These are phyloP conservation scores for Ilyonectria destructans DNA, from an alignment of 2,329 filamentous ascomycete species.

Conservation along the genomic window DNA sequence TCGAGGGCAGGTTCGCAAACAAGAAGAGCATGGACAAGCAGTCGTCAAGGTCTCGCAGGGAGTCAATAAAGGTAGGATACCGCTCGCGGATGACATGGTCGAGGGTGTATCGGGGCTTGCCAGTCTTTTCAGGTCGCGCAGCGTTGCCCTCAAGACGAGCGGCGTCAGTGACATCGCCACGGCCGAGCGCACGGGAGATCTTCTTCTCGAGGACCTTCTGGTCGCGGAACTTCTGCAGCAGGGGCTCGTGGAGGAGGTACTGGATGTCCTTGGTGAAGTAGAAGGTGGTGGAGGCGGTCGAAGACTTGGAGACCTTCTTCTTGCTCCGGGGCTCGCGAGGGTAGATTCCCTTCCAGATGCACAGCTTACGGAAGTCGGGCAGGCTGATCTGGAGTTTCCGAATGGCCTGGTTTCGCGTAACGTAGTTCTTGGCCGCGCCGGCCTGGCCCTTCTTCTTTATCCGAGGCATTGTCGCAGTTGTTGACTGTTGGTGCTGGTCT, in stretches of 20 bases:
- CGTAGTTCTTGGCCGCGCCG: slow-evolving; percentile 97
- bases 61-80: slow-evolving; percentile 97
- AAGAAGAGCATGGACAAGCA: slow-evolving; percentile 97
- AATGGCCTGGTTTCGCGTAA: slow-evolving; percentile 96
- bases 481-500: slow-evolving; percentile 35
- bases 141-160: slow-evolving; percentile 90
- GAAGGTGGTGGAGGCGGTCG: slow-evolving; percentile 93
- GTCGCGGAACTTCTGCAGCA: slow-evolving; percentile 95
- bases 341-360: slow-evolving; percentile 99
- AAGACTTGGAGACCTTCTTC: slow-evolving; percentile 95
- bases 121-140: slow-evolving; percentile 88
- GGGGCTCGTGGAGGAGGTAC: slow-evolving; percentile 96
- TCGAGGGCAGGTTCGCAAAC: slow-evolving; percentile 96
- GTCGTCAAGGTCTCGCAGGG: slow-evolving; percentile 94
- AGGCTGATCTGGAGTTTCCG: slow-evolving; percentile 98
- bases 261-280: slow-evolving; percentile 96
- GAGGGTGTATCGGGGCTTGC: slow-evolving; percentile 90
- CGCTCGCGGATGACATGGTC: slow-evolving; percentile 98
- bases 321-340: slow-evolving; percentile 96
- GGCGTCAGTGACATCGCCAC: slow-evolving; percentile 92
- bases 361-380: slow-evolving; percentile 96
- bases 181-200: slow-evolving; percentile 91
- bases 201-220: slow-evolving; percentile 98
- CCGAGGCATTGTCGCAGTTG: slow-evolving; percentile 72
- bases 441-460: slow-evolving; percentile 95